phyloP scores from a whole-genome alignment of 805 yeast species.

The Candida yuanshanica region DNA sequence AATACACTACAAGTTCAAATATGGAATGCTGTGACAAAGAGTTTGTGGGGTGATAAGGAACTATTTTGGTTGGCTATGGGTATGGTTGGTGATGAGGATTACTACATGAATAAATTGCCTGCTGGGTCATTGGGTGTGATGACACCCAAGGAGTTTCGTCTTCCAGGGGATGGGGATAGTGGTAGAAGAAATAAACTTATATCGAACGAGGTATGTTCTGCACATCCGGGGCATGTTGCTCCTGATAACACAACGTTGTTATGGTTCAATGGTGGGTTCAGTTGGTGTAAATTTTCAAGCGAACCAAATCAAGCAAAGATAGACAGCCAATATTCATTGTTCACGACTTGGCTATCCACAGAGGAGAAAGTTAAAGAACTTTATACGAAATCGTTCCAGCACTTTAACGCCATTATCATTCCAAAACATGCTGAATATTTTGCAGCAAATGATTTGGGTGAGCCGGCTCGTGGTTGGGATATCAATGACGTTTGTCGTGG shows the following conservation, averaged over 20 bases:
- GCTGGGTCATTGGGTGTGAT: slow-evolving; percentile 55
- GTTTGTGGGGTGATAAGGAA: slow-evolving; percentile 66
- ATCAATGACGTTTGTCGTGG: slow-evolving; percentile 41
- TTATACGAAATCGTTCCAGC: slow-evolving; percentile 26
- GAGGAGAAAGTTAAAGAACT: not conserved
- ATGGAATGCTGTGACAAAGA: slow-evolving; percentile 35
- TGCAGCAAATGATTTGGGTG: slow-evolving; percentile 34
- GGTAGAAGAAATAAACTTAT: slow-evolving; percentile 14
- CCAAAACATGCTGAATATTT: slow-evolving; percentile 41
- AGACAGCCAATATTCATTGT: slow-evolving; percentile 26
- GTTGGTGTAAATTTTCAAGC: slow-evolving; percentile 34
- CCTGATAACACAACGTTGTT: slow-evolving; percentile 41
- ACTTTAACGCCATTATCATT: slow-evolving; percentile 38
- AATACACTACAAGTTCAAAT: slow-evolving; percentile 34
- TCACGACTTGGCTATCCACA: slow-evolving; percentile 3
- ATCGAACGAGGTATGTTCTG: slow-evolving; percentile 45
- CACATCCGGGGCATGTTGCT: slow-evolving; percentile 55
- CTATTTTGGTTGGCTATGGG: slow-evolving; percentile 59
- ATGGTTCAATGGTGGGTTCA: slow-evolving; percentile 60
- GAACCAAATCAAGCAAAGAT: slow-evolving; percentile 21
- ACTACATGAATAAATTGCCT: slow-evolving; percentile 42
- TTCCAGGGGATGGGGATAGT: slow-evolving; percentile 14
- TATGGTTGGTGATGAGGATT: slow-evolving; percentile 48
- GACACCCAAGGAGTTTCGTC: slow-evolving; percentile 19
- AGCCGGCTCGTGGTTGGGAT: slow-evolving; percentile 40